Evolutionary conservation across 208 protist genomes (phyloP).

Genomic region (Sergeia podlipaevii): DNA sequence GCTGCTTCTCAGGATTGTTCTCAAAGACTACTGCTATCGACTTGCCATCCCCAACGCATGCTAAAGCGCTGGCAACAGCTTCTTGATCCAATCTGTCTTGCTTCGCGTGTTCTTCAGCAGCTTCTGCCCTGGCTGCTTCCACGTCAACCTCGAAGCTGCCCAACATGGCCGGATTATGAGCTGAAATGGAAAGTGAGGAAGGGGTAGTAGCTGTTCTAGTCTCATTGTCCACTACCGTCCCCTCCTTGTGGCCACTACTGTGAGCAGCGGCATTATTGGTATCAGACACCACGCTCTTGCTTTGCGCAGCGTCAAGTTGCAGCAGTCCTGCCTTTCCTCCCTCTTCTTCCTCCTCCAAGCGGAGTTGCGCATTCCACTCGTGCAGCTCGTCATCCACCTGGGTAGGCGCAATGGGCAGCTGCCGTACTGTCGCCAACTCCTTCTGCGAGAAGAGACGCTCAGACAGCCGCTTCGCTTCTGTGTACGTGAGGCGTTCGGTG

Average conservation of each 20-base stretch:
- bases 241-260: no score
- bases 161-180: no score
- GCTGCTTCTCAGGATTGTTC: constrained; percentile 20
- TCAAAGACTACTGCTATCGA: constrained; percentile 12
- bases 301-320: background rate
- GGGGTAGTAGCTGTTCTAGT: no score
- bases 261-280: no score
- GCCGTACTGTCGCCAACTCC: constrained; percentile 71
- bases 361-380: constrained; percentile 51
- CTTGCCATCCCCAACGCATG: background rate
- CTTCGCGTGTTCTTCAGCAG: background rate
- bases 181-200: no score
- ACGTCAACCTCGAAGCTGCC: no score
- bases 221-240: no score
- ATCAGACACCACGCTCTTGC: no score
- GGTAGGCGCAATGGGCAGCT: constrained; percentile 57
- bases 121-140: background rate
- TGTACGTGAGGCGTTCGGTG: constrained; percentile 75
- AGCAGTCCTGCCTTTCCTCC: background rate
- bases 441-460: constrained; percentile 71
- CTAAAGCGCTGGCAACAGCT: background rate
- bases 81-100: background rate
- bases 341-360: constrained; percentile 21
- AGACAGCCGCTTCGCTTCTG: constrained; percentile 69
- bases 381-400: constrained; percentile 51